A percentile compares a stretch with the other conserved stretches of the same genome.
These are phyloP conservation scores for Aureobasidium sp. DNA, from an alignment of 2,329 filamentous ascomycete species.

Conservation along the genomic window DNA sequence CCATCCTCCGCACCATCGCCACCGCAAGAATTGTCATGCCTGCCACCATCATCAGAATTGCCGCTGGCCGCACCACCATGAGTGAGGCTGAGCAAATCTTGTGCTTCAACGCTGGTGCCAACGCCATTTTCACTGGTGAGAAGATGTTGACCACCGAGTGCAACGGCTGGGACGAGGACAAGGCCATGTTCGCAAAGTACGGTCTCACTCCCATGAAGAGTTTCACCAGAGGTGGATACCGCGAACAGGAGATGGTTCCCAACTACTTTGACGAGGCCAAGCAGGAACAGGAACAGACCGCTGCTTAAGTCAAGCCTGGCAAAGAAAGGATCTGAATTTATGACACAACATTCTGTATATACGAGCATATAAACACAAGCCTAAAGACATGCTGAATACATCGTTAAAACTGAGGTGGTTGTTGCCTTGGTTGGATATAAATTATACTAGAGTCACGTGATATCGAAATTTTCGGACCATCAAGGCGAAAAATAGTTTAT, in stretches of 20 bases:
- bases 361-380: background rate
- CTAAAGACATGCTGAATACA: background rate
- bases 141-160: constrained; percentile 93
- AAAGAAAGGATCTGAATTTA: background rate
- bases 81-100: constrained; percentile 80
- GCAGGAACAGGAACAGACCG: background rate
- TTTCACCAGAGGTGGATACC: constrained; percentile 28
- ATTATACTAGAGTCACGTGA: constrained; percentile 5
- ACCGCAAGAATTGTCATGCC: constrained; percentile 79
- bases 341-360: background rate
- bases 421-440: background rate
- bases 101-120: constrained; percentile 85
- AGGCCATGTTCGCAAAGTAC: constrained; percentile 74
- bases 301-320: background rate
- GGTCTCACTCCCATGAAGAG: constrained; percentile 66
- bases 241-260: constrained; percentile 17
- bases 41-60: constrained; percentile 75
- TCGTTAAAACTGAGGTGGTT: background rate
- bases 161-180: constrained; percentile 85
- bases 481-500: background rate
- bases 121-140: constrained; percentile 91
- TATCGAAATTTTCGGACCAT: constrained; percentile 7
- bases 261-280: constrained; percentile 10
- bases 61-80: constrained; percentile 76
- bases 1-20: constrained; percentile 72